Evolutionary conservation across 768 basidiomycete genomes (phyloP).

Genomic region (Lentinula edodes): DNA sequence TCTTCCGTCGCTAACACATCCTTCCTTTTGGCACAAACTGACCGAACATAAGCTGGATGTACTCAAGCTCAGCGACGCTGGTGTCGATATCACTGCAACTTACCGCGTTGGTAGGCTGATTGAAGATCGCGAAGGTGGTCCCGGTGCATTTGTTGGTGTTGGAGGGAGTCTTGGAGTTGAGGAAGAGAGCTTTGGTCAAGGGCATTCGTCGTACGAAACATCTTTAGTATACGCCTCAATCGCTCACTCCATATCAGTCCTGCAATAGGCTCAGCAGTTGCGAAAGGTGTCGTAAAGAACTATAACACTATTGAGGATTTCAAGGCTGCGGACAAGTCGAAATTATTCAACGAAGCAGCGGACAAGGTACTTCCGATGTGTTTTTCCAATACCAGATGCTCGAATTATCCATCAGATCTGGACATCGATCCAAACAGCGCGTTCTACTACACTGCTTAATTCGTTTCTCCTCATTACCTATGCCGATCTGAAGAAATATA

Average conservation of each 20-base stretch:
- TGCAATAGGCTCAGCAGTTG: constrained; percentile 43
- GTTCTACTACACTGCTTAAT: constrained; percentile 53
- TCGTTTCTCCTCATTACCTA: constrained; percentile 89
- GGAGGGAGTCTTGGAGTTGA: constrained; percentile 63
- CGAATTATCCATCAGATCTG: constrained; percentile 49
- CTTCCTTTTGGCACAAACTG: constrained; percentile 90
- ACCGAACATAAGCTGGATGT: constrained; percentile 88
- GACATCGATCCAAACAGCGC: constrained; percentile 49
- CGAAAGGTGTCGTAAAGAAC: constrained; percentile 78
- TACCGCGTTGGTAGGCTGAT: constrained; percentile 71
- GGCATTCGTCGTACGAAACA: constrained; percentile 34
- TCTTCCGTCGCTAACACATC: constrained; percentile 81
- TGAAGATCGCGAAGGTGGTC: constrained; percentile 59
- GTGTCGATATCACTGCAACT: constrained; percentile 56
- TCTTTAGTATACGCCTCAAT: constrained; percentile 1
- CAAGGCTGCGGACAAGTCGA: constrained; percentile 81
- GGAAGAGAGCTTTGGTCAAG: constrained; percentile 55
- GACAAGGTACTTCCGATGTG: constrained; percentile 44
- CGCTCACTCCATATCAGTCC: constrained; percentile 23
- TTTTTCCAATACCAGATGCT: background rate
- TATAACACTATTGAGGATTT: constrained; percentile 98
- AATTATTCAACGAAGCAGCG: constrained; percentile 71
- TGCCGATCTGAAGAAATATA: constrained; percentile 97
- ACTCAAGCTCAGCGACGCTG: constrained; percentile 72
- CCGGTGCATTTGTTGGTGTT: constrained; percentile 67